phyloP scores from a whole-genome alignment of 2,329 filamentous ascomycete genomes.

The Diaporthe velutina region DNA sequence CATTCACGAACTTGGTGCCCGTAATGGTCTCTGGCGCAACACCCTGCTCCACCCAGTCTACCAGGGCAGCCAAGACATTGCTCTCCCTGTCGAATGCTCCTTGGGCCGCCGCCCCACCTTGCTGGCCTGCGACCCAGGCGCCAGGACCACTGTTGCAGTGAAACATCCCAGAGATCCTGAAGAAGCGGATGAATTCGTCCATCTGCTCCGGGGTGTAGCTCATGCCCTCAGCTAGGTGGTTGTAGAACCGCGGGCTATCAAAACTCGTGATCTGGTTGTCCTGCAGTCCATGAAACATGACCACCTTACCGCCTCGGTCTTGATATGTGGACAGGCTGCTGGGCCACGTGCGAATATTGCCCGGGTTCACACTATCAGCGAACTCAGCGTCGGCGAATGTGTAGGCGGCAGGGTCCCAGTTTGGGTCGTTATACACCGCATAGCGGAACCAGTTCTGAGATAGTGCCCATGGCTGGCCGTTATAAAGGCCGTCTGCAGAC shows the following conservation, averaged over 20 bases:
- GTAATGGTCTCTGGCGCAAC: constrained; percentile 54
- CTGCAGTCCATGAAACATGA: constrained; percentile 59
- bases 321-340: constrained; percentile 53
- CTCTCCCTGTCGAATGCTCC: constrained; percentile 50
- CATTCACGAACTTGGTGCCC: constrained; percentile 39
- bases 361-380: constrained; percentile 41
- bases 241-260: constrained; percentile 61
- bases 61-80: constrained; percentile 60
- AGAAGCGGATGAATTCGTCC: constrained; percentile 62
- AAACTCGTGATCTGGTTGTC: constrained; percentile 59
- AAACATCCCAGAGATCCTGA: constrained; percentile 64
- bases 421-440: constrained; percentile 56
- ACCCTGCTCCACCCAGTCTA: constrained; percentile 60
- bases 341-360: constrained; percentile 45
- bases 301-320: constrained; percentile 57
- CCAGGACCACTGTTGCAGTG: constrained; percentile 63
- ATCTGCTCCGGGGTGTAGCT: constrained; percentile 47
- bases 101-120: constrained; percentile 35
- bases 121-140: constrained; percentile 49
- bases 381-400: constrained; percentile 51
- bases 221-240: constrained; percentile 59
- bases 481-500: constrained; percentile 53
- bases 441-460: constrained; percentile 62
- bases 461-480: constrained; percentile 55
- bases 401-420: constrained; percentile 55